These are phyloP conservation scores for Alternaria sp. DNA, from an alignment of 2,329 filamentous ascomycete species.

Conservation along the genomic window DNA sequence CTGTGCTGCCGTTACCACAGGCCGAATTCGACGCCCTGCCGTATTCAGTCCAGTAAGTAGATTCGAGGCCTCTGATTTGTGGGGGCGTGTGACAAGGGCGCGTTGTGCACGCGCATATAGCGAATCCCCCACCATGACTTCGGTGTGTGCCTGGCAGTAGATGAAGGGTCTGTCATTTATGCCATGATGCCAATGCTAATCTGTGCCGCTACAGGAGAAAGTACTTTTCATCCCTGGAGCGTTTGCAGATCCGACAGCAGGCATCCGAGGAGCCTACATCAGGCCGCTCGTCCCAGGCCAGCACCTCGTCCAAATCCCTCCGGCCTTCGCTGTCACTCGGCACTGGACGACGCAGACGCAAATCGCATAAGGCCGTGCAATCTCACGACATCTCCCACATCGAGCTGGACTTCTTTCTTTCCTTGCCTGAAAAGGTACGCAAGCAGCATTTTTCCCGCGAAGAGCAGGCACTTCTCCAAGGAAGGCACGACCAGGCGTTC, in stretches of 20 bases:
- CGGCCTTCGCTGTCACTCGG: slow-evolving; percentile 32
- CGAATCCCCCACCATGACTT: slow-evolving; percentile 29
- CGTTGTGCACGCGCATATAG: slow-evolving; percentile 39
- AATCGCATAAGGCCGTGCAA: slow-evolving; percentile 39
- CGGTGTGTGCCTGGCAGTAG: slow-evolving; percentile 43
- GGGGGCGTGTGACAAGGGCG: slow-evolving; percentile 30
- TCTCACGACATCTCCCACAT: slow-evolving; percentile 57
- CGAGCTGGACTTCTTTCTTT: slow-evolving; percentile 73
- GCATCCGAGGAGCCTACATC: slow-evolving; percentile 39
- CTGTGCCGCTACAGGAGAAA: slow-evolving; percentile 57
- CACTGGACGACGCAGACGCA: slow-evolving; percentile 47
- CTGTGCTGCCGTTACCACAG: slow-evolving; percentile 42
- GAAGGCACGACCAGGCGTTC: slow-evolving; percentile 32
- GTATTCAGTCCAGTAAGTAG: slow-evolving; percentile 55
- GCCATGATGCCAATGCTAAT: slow-evolving; percentile 37
- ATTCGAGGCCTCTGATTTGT: slow-evolving; percentile 25
- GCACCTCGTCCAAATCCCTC: slow-evolving; percentile 30
- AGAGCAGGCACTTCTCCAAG: slow-evolving; percentile 70
- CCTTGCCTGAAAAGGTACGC: slow-evolving; percentile 75
- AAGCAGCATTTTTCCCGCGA: slow-evolving; percentile 74
- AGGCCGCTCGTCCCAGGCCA: slow-evolving; percentile 37
- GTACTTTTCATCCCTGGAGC: slow-evolving; percentile 78
- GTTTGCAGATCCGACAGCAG: slow-evolving; percentile 70
- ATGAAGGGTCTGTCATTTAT: slow-evolving; percentile 16
- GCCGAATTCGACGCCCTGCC: slow-evolving; percentile 56